A percentile compares a stretch with the other conserved stretches of the same genome.
Conservation (phyloP, 345 rosid species). For the Hevea brasiliensis region DNA sequence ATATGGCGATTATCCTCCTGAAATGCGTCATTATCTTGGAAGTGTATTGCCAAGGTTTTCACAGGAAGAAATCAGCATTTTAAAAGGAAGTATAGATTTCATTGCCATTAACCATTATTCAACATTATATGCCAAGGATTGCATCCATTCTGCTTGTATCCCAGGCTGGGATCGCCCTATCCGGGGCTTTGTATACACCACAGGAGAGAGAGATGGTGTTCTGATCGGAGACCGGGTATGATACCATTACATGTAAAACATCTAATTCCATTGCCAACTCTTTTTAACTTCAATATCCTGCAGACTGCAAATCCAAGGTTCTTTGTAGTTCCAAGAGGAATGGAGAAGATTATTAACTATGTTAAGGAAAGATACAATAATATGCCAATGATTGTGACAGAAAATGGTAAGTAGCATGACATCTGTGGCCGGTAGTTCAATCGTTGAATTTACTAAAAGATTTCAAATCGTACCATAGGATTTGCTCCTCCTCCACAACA, state of each 20-base stretch:
- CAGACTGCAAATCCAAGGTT: slow-evolving; percentile 36
- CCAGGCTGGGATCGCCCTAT: slow-evolving; percentile 34
- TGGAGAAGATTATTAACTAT: slow-evolving; percentile 42
- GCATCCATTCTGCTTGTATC: slow-evolving; percentile 42
- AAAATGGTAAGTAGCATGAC: slow-evolving; percentile 35
- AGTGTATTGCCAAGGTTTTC: slow-evolving; percentile 38
- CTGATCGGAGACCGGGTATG: slow-evolving; percentile 38
- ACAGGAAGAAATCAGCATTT: slow-evolving; percentile 23
- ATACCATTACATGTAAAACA: neutral
- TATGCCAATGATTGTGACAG: slow-evolving; percentile 46
- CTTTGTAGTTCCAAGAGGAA: slow-evolving; percentile 46
- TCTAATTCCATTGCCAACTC: neutral
- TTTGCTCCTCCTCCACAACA: slow-evolving; percentile 29
- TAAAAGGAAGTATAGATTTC: slow-evolving; percentile 50
- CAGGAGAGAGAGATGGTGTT: slow-evolving; percentile 39
- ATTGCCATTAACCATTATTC: slow-evolving; percentile 49
- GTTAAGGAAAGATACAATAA: slow-evolving; percentile 41
- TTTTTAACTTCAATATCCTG: neutral
- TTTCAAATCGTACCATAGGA: slow-evolving; percentile 18
- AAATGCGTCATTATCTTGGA: slow-evolving; percentile 41
- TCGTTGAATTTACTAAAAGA: too few relatives aligned
- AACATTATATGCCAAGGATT: slow-evolving; percentile 46
- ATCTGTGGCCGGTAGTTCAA: too few relatives aligned
- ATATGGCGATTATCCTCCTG: slow-evolving; percentile 47
- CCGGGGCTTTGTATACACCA: slow-evolving; percentile 37